Evolutionary conservation across 2,329 filamentous ascomycete species (phyloP).

Genomic region (Eutypella sp.): DNA sequence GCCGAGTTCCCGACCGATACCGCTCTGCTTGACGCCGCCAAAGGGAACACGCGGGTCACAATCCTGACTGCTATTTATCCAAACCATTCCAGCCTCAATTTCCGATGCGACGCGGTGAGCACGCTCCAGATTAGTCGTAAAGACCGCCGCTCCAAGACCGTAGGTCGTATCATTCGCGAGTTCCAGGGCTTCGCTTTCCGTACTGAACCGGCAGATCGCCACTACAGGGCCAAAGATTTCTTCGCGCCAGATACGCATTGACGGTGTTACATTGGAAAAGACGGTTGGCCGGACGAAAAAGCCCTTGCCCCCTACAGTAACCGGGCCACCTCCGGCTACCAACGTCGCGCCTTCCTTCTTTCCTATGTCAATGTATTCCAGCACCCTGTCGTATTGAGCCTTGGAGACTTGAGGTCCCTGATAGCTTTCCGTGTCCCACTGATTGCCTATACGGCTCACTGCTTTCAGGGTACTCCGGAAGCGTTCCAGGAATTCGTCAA

Average conservation of each 20-base stretch:
- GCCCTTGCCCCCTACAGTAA: slow-evolving; percentile 34
- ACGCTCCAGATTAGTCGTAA: slow-evolving; percentile 52
- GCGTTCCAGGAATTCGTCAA: slow-evolving; percentile 57
- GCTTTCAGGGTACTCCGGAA: slow-evolving; percentile 57
- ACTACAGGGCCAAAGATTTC: slow-evolving; percentile 45
- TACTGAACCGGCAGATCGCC: slow-evolving; percentile 36
- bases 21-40: slow-evolving; percentile 9
- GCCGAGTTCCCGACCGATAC: slow-evolving; percentile 8
- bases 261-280: slow-evolving; percentile 35
- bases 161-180: slow-evolving; percentile 51
- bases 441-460: slow-evolving; percentile 63
- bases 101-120: slow-evolving; percentile 46
- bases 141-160: slow-evolving; percentile 57
- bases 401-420: slow-evolving; percentile 73
- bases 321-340: slow-evolving; percentile 50
- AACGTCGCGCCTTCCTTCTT: slow-evolving; percentile 68
- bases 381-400: slow-evolving; percentile 63
- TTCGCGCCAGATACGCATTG: slow-evolving; percentile 42
- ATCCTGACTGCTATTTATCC: slow-evolving; percentile 35
- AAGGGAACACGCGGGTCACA: slow-evolving; percentile 6
- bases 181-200: slow-evolving; percentile 37
- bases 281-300: slow-evolving; percentile 43
- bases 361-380: slow-evolving; percentile 66
- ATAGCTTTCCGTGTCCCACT: slow-evolving; percentile 64
- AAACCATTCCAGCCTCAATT: slow-evolving; percentile 57